Conservation (phyloP, 495 filamentous ascomycete genomes). For the Aspergillus affinis region DNA sequence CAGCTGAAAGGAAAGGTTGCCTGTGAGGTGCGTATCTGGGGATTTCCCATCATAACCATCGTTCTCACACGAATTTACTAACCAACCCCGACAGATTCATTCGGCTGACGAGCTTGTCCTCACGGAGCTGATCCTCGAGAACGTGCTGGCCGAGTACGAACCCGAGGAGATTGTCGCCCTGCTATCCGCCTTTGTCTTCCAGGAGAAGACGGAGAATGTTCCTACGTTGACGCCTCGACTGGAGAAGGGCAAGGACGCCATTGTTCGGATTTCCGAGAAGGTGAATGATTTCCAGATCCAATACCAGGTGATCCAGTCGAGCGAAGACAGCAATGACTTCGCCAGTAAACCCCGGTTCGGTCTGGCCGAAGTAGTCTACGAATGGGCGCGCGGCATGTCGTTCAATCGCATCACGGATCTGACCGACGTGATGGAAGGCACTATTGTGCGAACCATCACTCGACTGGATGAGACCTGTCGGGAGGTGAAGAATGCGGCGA, state of each 20-base stretch:
- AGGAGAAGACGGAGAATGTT: constrained; percentile 86
- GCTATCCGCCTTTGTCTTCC: constrained; percentile 95
- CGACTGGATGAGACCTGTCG: constrained; percentile 93
- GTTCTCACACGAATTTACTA: background rate
- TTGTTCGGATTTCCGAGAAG: constrained; percentile 83
- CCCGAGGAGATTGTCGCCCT: constrained; percentile 96
- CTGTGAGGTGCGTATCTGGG: constrained; percentile 62
- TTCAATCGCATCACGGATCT: constrained; percentile 97
- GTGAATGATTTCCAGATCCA: constrained; percentile 83
- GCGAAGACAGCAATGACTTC: constrained; percentile 90
- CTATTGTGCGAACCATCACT: constrained; percentile 90
- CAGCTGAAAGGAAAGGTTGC: constrained; percentile 97
- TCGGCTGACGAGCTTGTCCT: constrained; percentile 97
- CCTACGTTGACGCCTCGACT: constrained; percentile 83
- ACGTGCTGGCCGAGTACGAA: constrained; percentile 91
- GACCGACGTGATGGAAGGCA: constrained; percentile 95
- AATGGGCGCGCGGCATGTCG: constrained; percentile 96
- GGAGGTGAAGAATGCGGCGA: constrained; percentile 94
- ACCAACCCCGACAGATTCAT: constrained; percentile 60
- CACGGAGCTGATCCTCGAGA: constrained; percentile 93
- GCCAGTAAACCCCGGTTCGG: constrained; percentile 84
- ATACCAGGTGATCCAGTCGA: constrained; percentile 86
- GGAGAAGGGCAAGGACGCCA: constrained; percentile 80
- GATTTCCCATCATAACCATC: background rate
- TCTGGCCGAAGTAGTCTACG: constrained; percentile 95